phyloP scores from a whole-genome alignment of 2,329 filamentous ascomycete genomes.

The Colletotrichum spinosum region DNA sequence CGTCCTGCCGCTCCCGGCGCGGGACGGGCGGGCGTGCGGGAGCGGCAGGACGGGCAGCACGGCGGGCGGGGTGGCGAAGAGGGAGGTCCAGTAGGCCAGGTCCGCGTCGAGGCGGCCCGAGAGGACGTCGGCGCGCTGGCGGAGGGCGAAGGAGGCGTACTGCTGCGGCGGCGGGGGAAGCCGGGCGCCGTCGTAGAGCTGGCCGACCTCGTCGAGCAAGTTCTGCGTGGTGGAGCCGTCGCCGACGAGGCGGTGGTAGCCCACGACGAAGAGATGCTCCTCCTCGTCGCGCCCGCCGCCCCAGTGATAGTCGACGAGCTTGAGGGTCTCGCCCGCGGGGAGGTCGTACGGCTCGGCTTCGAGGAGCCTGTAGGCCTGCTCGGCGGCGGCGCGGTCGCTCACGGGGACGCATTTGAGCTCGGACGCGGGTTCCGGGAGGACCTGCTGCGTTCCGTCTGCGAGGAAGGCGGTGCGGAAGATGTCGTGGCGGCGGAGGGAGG shows the following conservation, averaged over 20 bases:
- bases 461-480: conserved; percentile 47
- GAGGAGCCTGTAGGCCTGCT: neutral
- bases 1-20: too few species aligned
- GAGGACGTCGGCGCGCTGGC: conserved; percentile 41
- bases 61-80: too few species aligned
- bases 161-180: conserved; percentile 30
- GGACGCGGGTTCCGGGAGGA: neutral
- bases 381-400: conserved; percentile 1
- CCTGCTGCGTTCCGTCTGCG: neutral
- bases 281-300: too few species aligned
- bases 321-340: conserved; percentile 6
- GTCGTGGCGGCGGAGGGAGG: conserved; percentile 46
- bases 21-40: neutral
- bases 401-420: neutral
- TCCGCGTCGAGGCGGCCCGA: neutral
- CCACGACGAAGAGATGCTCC: conserved; percentile 12
- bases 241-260: conserved; percentile 18
- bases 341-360: conserved; percentile 8
- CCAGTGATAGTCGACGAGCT: conserved; percentile 11
- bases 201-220: conserved; percentile 1
- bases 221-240: conserved; percentile 22
- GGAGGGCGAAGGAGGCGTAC: conserved; percentile 50
- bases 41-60: conserved; percentile 3
- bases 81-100: neutral
- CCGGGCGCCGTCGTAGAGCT: conserved; percentile 1